Evolutionary conservation across 106 monocot genomes (phyloP).

Genomic region (Dendrobium catenatum): DNA sequence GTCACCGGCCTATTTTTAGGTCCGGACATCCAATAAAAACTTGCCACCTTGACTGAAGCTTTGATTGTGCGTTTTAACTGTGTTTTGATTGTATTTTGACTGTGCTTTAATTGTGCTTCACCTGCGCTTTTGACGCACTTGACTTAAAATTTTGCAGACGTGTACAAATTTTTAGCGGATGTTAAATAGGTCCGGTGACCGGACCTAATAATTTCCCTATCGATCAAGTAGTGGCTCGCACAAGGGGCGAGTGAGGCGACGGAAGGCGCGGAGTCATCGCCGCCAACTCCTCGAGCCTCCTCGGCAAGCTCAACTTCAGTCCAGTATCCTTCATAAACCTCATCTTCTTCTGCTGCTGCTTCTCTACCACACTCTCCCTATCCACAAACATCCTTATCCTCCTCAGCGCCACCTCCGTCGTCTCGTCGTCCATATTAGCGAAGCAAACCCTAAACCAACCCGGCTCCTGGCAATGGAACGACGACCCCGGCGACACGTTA

Average conservation of each 20-base stretch:
- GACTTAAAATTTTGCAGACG: no score
- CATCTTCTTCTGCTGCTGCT: not conserved
- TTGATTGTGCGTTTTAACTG: no score
- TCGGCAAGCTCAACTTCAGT: conserved; percentile 12
- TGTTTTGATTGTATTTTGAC: no score
- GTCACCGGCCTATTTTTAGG: no score
- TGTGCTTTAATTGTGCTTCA: no score
- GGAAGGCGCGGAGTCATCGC: not conserved
- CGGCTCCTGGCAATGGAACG: conserved; percentile 34
- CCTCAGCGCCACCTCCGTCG: conserved; percentile 36
- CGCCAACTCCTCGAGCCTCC: conserved; percentile 3
- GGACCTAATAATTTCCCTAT: no score
- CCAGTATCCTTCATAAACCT: conserved; percentile 17
- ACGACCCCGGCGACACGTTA: conserved; percentile 33
- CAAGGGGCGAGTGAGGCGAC: conserved; percentile 11
- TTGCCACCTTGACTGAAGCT: no score
- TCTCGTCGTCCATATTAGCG: conserved; percentile 64
- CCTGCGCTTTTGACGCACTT: no score
- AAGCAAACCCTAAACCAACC: conserved; percentile 79
- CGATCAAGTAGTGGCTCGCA: conserved; percentile 3
- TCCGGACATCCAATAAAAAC: no score
- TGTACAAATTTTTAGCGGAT: no score
- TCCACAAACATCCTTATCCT: conserved; percentile 41
- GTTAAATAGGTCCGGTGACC: no score
- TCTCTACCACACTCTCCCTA: no score